Evolutionary conservation across 2,329 filamentous ascomycete genomes (phyloP), one percentile per base, ranked within the genome.

Genomic region (Ophiocordyceps camponoti-rufipedis): DNA sequence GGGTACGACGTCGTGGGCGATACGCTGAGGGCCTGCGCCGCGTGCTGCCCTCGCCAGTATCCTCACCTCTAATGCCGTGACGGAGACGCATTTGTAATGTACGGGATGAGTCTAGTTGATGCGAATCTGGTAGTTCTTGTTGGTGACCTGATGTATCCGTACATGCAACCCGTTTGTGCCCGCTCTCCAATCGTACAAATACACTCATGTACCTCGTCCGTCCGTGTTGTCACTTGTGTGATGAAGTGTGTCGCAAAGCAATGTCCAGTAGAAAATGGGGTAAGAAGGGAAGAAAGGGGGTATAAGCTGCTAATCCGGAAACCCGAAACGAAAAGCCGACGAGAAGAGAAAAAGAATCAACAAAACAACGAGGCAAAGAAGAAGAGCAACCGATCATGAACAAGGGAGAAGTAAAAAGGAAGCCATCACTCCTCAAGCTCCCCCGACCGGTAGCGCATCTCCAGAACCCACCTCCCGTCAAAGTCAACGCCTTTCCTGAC

Each of bases 401-500:
- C 10, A n/a, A 7, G 5, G 6, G 23, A 16, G 13, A 4, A 39
- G 16, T n/a, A 44, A 44, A 23, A 23, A 28, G 11, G 29, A 44
- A 43, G 8, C 11, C 12, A 32, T 10, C 19, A n/a, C 13, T 41
- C 39, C 2, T 18, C 23, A 41, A 19, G 52, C 48, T 35, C 52
- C 53, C n/a, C 55, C 59, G 14, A 50, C 11, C 65, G 64, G 48
- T 73, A 75, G 48, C 61, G 65, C 62, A 91, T 74, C 54, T 81
- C 78, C 13, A 93, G 70, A 50, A 91, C 79, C 89, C 89, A 96
- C 51, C 80, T 76, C 48, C 80, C 78, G 23, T 85, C 86, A 68
- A 95, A 96, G 54, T 88, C 86, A 46, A 95, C 81, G 0, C 87
- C 87, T 51, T 85, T 80, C 18, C 87, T 77, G 44, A 86, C 76